Evolutionary conservation across 2,329 filamentous ascomycete species (phyloP), one percentile per base, ranked within the genome.

Genomic region (Calycina marina): DNA sequence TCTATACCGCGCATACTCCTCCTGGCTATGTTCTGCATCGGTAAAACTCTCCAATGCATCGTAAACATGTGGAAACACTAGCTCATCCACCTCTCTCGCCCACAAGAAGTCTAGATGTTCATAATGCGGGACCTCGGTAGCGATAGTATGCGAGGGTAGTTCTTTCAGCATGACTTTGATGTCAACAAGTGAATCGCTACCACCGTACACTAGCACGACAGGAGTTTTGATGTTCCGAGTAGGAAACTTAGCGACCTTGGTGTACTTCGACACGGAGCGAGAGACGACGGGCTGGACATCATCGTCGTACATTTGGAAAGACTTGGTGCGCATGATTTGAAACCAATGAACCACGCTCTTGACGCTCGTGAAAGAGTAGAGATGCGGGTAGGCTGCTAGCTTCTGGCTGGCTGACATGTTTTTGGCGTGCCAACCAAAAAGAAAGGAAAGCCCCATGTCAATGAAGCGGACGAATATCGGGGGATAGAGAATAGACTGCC

Each of bases 281-380:
- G 74, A 72, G 38, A 93, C 62, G 0, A 78, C 78, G 16, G 77
- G 77, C 36, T 85, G 80, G 1, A 90, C 70, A 47, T 96, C 88
- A 52, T 98, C 90, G 52, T 98, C 90, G 55, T 86, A 96, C 82
- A 98, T 94, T 56, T 98, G 90, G 56, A 98, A 96, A 15, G 75
- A 85, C 48, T 84, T 82, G 49, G 88, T 94, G 42, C 90, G 78
- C 48, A 98, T 98, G 52, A 98, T 94, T 53, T 98, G 90, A 55
- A 98, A 98, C 90, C 90, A 98, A 53, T 98, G 90, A 0, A 98
- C 90, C 6, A 98, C 85, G 13, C 78, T 86, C 58, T 98, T 98
- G 36, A 85, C 93, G 53, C 83, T 93, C 0, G 88, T 94, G 54
- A 88, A 96, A 0, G 86, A 94, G 60, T 93, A 98, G 0, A 98